Percentiles rank a stretch among this genome's conserved stretches.
These are phyloP conservation scores for Sugiyamaella castrensis DNA, from an alignment of 1,139 yeast genomes.

Conservation along the genomic window DNA sequence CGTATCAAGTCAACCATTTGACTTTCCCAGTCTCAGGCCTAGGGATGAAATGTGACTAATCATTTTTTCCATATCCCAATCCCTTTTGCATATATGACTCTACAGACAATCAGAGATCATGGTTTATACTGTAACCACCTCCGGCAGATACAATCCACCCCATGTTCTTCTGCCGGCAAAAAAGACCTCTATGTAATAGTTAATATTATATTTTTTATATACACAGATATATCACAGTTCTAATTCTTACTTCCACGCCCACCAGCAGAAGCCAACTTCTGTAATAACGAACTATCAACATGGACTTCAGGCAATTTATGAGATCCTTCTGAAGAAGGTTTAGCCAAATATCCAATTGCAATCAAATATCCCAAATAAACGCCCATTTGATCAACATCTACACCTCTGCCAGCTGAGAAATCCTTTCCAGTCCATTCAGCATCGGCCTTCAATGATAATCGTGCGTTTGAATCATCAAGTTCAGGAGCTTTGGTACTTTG, in stretches of 20 bases:
- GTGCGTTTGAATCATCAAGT: constrained; percentile 81
- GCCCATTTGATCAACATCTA: constrained; percentile 63
- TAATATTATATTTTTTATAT: not conserved
- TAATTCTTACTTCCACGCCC: constrained; percentile 50
- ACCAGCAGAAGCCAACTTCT: constrained; percentile 73
- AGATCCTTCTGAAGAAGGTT: constrained; percentile 50
- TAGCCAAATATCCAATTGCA: constrained; percentile 68
- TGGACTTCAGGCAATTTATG: constrained; percentile 55
- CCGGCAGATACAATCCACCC: too few species aligned
- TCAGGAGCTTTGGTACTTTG: constrained; percentile 93
- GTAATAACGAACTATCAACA: constrained; percentile 57
- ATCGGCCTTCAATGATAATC: constrained; percentile 59
- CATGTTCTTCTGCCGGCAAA: too few species aligned
- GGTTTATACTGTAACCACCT: too few species aligned
- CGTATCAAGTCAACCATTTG: too few species aligned
- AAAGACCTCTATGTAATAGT: too few species aligned
- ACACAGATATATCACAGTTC: not conserved
- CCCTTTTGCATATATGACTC: too few species aligned
- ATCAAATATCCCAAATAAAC: constrained; percentile 75
- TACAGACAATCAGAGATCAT: too few species aligned
- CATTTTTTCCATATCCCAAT: too few species aligned
- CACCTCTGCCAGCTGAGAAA: constrained; percentile 67
- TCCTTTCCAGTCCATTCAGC: constrained; percentile 63
- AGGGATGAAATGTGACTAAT: too few species aligned
- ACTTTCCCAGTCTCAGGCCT: too few species aligned